Conservation (phyloP, 148 eudicot species). For the Fallopia convolvulus region DNA sequence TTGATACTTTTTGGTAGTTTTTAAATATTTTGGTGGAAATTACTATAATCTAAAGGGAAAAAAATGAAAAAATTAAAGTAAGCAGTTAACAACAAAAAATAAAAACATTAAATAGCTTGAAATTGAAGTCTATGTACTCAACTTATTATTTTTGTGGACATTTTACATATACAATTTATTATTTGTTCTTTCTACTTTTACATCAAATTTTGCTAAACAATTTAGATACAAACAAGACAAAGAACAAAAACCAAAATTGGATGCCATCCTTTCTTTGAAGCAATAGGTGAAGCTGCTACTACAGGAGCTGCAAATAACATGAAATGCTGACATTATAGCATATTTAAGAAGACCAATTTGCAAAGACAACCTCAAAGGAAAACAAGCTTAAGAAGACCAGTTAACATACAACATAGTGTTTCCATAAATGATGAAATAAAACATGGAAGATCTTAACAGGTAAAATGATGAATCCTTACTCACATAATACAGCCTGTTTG, state of each 20-base stretch:
- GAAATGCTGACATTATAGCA: constrained; percentile 8
- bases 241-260: constrained; percentile 38
- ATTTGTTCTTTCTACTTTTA: too few species aligned
- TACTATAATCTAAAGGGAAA: too few species aligned
- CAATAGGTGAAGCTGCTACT: constrained; percentile 27
- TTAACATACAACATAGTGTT: not conserved
- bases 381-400: constrained; percentile 6
- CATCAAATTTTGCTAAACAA: too few species aligned
- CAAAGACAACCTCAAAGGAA: not conserved
- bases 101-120: too few species aligned
- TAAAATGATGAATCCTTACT: not conserved
- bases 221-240: constrained; percentile 31
- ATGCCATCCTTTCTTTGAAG: constrained; percentile 36
- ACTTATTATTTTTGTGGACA: too few species aligned
- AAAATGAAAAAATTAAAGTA: too few species aligned
- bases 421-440: not conserved
- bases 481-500: not conserved
- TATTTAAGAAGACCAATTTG: not conserved
- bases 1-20: too few species aligned
- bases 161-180: too few species aligned
- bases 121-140: too few species aligned
- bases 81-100: too few species aligned
- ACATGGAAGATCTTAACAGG: not conserved
- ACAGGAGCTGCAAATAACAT: constrained; percentile 53
- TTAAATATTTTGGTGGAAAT: too few species aligned